Evolutionary conservation across 2,329 filamentous ascomycete species (phyloP), one percentile per base, ranked within the genome.

Genomic region (Aspergillus niger): DNA sequence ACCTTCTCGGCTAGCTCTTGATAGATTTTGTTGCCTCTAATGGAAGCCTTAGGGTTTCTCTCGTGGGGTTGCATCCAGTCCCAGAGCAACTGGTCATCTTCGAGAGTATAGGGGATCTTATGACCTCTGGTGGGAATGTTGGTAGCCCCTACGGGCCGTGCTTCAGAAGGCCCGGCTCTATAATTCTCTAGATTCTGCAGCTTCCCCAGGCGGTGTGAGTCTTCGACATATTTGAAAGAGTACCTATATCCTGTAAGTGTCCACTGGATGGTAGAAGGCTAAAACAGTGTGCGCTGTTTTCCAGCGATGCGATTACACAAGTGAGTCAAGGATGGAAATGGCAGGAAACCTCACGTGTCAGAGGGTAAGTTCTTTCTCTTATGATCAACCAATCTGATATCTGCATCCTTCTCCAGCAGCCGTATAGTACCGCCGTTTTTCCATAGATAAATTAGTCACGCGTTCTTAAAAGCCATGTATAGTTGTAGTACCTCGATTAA

Each of bases 311-410:
- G 10, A 36, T 36, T 0, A 36, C 32, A 15, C 32, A 36, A 53
- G 28, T 52, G 8, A 58, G 43, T 13, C 44, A 30, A 30, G 28
- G 51, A 48, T 13, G 17, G 7, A 13, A 11, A 43, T n/a, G 30
- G 20, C 24, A 49, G 51, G 38, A 57, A 39, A 55, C 70, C 77
- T 52, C 74, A 82, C 74, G 81, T 81, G 47, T 82, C 81, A 1
- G 79, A 71, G 13, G 82, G 81, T 30, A 78, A 74, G 62, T 83
- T 79, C 61, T 77, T 80, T 63, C 76, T 81, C 41, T 77, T 66
- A 69, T 88, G 85, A 70, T 89, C 86, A 20, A 85, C 83, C 48
- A 89, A 81, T 56, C 80, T 76, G 65, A 86, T 79, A 66, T 88
- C 84, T 48, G 86, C 85, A 51, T 82, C 74, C 61, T 80, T 81